Conservation (phyloP, 208 protist genomes). For the Leishmania mexicana region DNA sequence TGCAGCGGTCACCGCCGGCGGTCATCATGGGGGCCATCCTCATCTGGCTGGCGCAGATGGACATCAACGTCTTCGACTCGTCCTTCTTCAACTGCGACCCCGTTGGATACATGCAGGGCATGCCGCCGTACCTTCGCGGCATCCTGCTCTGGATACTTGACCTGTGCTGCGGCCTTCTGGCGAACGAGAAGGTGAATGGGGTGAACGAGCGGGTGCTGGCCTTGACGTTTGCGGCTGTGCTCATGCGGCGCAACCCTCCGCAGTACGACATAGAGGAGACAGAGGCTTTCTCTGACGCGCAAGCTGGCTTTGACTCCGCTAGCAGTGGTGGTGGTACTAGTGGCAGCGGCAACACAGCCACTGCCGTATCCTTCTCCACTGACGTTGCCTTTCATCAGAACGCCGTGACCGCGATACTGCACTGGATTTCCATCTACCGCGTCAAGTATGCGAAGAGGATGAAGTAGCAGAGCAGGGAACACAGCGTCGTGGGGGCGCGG, state of each 20-base stretch:
- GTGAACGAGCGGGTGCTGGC: constrained; percentile 64
- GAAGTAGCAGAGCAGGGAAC: constrained; percentile 6
- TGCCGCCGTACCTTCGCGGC: constrained; percentile 66
- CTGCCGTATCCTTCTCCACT: constrained; percentile 31
- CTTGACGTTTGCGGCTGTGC: constrained; percentile 76
- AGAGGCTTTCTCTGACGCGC: constrained; percentile 31
- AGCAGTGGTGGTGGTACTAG: not conserved
- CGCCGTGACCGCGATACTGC: constrained; percentile 60
- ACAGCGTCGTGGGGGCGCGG: not conserved
- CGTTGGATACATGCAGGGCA: constrained; percentile 72
- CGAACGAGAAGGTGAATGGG: constrained; percentile 66
- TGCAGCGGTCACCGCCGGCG: constrained; percentile 68
- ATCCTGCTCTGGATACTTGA: constrained; percentile 78
- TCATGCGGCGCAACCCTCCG: constrained; percentile 40
- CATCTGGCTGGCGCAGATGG: constrained; percentile 73
- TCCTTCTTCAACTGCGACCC: constrained; percentile 69
- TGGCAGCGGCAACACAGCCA: constrained; percentile 5
- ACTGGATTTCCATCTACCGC: constrained; percentile 72
- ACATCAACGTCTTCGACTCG: constrained; percentile 66
- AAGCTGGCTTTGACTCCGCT: constrained; percentile 13
- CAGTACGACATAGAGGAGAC: constrained; percentile 11
- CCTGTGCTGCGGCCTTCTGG: constrained; percentile 68
- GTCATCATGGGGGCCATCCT: constrained; percentile 75
- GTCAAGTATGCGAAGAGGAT: constrained; percentile 39
- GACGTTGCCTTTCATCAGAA: constrained; percentile 50